Percentiles rank a stretch among this genome's conserved stretches.
phyloP scores from a whole-genome alignment of 148 eudicot species.

The Persicaria maculosa region DNA sequence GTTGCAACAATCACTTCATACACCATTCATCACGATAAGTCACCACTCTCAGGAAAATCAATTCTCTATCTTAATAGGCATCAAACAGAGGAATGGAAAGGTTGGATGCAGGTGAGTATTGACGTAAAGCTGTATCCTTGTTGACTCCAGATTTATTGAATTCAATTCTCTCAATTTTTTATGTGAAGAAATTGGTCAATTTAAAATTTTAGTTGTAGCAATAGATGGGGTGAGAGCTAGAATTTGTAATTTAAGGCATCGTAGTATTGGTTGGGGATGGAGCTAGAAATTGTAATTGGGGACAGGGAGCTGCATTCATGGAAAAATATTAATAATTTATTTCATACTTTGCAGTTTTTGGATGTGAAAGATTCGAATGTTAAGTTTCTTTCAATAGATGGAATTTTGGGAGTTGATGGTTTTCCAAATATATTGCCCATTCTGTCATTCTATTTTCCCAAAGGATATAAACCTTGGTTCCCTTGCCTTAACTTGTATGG shows the following conservation, averaged over 20 bases:
- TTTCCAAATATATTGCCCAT: background rate
- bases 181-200: background rate
- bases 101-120: slow-evolving; percentile 93
- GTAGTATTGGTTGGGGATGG: background rate
- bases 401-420: background rate
- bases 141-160: background rate
- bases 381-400: background rate
- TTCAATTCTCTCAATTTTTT: background rate
- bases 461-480: background rate
- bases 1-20: slow-evolving; percentile 73
- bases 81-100: slow-evolving; percentile 99
- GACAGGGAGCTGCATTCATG: slow-evolving; percentile 2
- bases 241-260: background rate
- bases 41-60: slow-evolving; percentile 70
- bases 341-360: background rate
- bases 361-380: background rate
- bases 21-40: slow-evolving; percentile 78
- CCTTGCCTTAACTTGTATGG: background rate
- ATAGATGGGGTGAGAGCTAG: background rate
- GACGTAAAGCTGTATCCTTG: background rate
- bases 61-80: slow-evolving; percentile 86
- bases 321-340: background rate
- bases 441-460: background rate
- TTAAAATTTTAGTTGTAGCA: background rate
- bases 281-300: background rate